These are phyloP conservation scores for Acanthamoeba castellanii DNA, from an alignment of 208 protist species.

Conservation along the genomic window DNA sequence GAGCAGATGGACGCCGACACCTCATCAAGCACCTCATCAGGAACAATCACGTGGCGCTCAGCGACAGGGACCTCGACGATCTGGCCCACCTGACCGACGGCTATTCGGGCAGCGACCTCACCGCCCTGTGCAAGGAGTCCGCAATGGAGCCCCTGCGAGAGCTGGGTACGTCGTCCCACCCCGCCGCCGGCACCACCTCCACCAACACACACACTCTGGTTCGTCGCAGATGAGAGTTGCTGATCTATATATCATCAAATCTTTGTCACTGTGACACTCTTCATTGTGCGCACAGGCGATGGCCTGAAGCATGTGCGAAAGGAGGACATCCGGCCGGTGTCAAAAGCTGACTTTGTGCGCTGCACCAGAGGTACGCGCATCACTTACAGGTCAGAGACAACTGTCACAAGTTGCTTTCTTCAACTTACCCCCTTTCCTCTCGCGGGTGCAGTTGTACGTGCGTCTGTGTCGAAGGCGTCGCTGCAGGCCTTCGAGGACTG, in stretches of 20 bases:
- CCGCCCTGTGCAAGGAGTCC: conserved; percentile 90
- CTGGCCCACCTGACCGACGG: conserved; percentile 13
- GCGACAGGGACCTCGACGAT: conserved; percentile 62
- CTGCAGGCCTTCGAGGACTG: conserved; percentile 85
- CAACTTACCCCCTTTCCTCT: too few species aligned
- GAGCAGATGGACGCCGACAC: conserved; percentile 82
- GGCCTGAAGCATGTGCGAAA: conserved; percentile 72
- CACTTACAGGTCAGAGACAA: not conserved
- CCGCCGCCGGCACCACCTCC: not conserved
- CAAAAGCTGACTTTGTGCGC: conserved; percentile 3
- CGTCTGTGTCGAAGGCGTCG: conserved; percentile 81
- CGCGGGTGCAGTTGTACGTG: conserved; percentile 51
- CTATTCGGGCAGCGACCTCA: conserved; percentile 90
- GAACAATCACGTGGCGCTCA: conserved; percentile 70
- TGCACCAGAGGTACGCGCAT: not conserved
- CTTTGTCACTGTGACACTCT: too few species aligned
- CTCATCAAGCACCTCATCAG: conserved; percentile 86
- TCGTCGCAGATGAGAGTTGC: not conserved
- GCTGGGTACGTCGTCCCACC: conserved; percentile 4
- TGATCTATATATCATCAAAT: too few species aligned
- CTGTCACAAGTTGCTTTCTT: too few species aligned
- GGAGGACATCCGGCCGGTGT: conserved; percentile 73
- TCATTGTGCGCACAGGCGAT: conserved; percentile 11
- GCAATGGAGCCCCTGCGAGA: conserved; percentile 89
- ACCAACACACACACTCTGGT: not conserved